Evolutionary conservation across 441 rosid genomes (phyloP), one percentile per base, ranked within the genome.

Genomic region (Breynia disticha): DNA sequence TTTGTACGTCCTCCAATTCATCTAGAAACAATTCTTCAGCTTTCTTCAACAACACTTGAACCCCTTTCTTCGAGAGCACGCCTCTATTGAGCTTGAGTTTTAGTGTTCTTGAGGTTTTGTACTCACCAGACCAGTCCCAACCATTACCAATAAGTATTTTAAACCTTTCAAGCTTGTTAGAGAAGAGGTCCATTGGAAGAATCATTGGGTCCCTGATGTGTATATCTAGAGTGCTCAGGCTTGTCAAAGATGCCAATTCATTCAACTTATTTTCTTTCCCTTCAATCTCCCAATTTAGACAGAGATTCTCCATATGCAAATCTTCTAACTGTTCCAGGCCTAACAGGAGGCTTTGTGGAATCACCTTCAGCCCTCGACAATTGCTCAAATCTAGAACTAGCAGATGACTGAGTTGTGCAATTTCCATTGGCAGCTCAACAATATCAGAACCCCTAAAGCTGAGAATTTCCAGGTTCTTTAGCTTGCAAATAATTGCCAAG

Each of bases 381-480:
- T 24, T 0, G 0, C 9, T 18, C 18, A 71, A 57, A 48, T 65
- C 65, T 2, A 74, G n/a, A 18, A 48, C 6, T 21, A 39, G 22
- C 1, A 67, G 37, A 3, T 16, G 21, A 2, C n/a, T 55, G 17
- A 67, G 1, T 28, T 43, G 39, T 16, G 54, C 56, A 1, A 72
- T 16, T 50, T 60, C 64, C 38, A 0, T 56, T 10, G 74, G 67
- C 8, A 75, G 3, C 11, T 8, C 11, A 14, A 16, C 9, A 1
- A 66, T 35, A 1, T 13, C 0, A 1, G 67, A 72, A 0, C 1
- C 0, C 0, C 0, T 0, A 4, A 64, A 14, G 19, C 50, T 52
- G 4, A 76, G 68, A 45, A 64, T 19, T 28, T 69, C 45, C 7
- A 76, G 18, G 5, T 37, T 59, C 44, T 61, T 72, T 0, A 75